phyloP scores from a whole-genome alignment of 257 asterid species.

The Anisodus acutangulus region DNA sequence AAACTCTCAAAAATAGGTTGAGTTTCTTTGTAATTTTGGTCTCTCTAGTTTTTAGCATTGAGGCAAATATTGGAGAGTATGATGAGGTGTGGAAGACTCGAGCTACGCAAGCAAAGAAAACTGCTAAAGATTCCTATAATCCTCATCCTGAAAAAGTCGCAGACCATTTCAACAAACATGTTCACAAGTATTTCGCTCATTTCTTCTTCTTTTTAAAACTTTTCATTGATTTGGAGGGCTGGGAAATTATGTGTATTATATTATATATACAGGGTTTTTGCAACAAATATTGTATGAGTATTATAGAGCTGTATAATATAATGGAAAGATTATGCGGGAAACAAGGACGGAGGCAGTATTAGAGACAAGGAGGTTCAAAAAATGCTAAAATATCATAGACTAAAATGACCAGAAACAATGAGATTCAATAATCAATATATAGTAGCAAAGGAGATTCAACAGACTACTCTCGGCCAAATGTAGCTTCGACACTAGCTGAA shows the following conservation, averaged over 20 bases:
- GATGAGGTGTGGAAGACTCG: slow-evolving; percentile 43
- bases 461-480: neutral
- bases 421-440: neutral
- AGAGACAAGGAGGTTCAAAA: neutral
- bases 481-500: neutral
- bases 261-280: neutral
- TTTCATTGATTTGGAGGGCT: neutral
- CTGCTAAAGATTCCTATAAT: slow-evolving; percentile 34
- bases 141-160: slow-evolving; percentile 34
- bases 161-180: slow-evolving; percentile 31
- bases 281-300: neutral
- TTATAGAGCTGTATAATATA: neutral
- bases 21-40: slow-evolving; percentile 26
- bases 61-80: slow-evolving; percentile 28
- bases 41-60: slow-evolving; percentile 12
- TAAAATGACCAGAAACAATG: neutral
- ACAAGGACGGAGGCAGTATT: too few species aligned
- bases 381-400: neutral
- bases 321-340: too few species aligned
- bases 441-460: neutral
- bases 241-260: too few species aligned
- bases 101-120: slow-evolving; percentile 29
- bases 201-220: neutral
- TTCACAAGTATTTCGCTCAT: slow-evolving; percentile 31
- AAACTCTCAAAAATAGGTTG: neutral